Conservation (phyloP, 2,329 filamentous ascomycete species). For the Rachicladosporium sp. region DNA sequence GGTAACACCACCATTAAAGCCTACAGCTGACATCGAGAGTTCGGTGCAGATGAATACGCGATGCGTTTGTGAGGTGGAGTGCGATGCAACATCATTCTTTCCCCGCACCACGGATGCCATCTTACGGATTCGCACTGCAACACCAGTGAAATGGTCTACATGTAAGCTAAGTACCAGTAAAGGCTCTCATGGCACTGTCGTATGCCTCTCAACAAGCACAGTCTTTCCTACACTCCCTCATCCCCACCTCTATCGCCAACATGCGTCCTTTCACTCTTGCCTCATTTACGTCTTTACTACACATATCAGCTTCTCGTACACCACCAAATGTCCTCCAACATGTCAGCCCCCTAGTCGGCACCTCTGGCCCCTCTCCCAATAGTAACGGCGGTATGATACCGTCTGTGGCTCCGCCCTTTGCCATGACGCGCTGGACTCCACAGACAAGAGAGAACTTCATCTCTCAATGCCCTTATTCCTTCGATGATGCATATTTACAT, state of each 20-base stretch:
- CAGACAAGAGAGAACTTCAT: slow-evolving; percentile 38
- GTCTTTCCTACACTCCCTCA: neutral
- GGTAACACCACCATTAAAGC: no score
- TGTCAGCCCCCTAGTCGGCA: slow-evolving; percentile 23
- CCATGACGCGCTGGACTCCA: slow-evolving; percentile 41
- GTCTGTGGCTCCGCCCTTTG: slow-evolving; percentile 29
- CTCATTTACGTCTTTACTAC: neutral
- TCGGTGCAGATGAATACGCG: no score
- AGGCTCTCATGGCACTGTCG: no score
- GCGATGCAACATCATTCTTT: no score
- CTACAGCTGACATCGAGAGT: no score
- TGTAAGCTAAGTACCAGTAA: no score
- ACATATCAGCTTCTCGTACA: slow-evolving; percentile 6
- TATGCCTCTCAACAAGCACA: no score
- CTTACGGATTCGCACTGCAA: no score
- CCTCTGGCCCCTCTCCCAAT: slow-evolving; percentile 21
- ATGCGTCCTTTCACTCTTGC: slow-evolving; percentile 3
- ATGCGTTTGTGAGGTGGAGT: no score
- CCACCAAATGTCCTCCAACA: slow-evolving; percentile 17
- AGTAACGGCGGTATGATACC: slow-evolving; percentile 25
- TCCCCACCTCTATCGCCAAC: neutral
- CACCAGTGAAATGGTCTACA: no score
- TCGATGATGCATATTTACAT: slow-evolving; percentile 32
- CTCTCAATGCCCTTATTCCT: slow-evolving; percentile 36
- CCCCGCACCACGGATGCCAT: no score